These are phyloP conservation scores for Sapria himalayana DNA, from an alignment of 345 rosid genomes.

Conservation along the genomic window DNA sequence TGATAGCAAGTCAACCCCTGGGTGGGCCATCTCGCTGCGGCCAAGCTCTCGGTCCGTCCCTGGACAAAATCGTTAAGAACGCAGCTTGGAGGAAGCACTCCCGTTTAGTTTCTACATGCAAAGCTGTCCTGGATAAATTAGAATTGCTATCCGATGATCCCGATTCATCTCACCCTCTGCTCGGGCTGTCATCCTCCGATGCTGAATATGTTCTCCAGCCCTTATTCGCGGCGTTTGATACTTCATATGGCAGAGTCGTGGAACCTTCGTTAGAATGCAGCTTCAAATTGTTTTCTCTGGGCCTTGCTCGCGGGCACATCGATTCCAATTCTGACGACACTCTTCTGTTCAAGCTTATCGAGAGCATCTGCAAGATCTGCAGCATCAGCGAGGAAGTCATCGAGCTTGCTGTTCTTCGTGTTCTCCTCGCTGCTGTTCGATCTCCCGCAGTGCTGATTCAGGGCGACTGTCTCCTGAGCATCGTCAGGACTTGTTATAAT, in stretches of 20 bases:
- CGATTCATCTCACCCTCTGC: constrained; percentile 28
- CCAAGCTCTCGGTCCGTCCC: constrained; percentile 50
- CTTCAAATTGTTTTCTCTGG: constrained; percentile 51
- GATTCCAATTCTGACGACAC: constrained; percentile 13
- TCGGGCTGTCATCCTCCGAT: constrained; percentile 44
- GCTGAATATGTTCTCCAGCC: constrained; percentile 42
- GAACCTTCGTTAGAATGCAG: constrained; percentile 78
- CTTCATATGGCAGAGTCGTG: constrained; percentile 44
- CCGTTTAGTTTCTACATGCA: constrained; percentile 62
- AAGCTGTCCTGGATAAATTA: constrained; percentile 65
- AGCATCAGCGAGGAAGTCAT: constrained; percentile 53
- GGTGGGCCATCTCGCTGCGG: constrained; percentile 72
- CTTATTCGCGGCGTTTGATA: constrained; percentile 44
- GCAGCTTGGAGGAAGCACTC: constrained; percentile 95
- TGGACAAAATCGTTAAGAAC: constrained; percentile 81
- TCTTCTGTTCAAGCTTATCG: constrained; percentile 20
- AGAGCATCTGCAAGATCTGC: constrained; percentile 35
- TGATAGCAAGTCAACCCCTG: constrained; percentile 50
- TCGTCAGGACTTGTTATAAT: constrained; percentile 79
- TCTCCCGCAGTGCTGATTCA: constrained; percentile 57
- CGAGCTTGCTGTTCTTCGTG: constrained; percentile 60
- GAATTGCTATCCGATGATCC: constrained; percentile 38
- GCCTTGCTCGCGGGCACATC: constrained; percentile 46
- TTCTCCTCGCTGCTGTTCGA: constrained; percentile 52
- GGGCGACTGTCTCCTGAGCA: constrained; percentile 52